These are phyloP conservation scores for Dictyostelium firmibasis DNA, from an alignment of 78 protist species.

Conservation along the genomic window DNA sequence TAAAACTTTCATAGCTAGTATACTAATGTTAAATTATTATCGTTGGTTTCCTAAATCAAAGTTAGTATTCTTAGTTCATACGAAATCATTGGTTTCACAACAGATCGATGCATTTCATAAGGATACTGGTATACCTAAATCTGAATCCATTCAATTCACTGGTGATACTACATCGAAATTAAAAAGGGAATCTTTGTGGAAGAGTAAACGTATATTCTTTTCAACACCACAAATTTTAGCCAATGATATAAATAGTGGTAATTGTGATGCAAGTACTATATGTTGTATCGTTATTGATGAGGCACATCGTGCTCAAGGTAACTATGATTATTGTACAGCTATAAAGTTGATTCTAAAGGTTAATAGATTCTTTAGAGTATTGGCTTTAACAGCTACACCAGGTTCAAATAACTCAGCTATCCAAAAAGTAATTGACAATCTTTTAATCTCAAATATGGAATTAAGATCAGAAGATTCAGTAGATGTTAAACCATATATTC, in stretches of 20 bases:
- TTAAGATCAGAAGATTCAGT: conserved; percentile 65
- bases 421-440: conserved; percentile 86
- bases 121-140: conserved; percentile 41
- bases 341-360: conserved; percentile 14
- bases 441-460: conserved; percentile 84
- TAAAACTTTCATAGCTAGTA: conserved; percentile 98
- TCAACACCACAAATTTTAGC: conserved; percentile 91
- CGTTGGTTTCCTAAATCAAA: conserved; percentile 96
- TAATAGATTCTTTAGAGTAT: conserved; percentile 83
- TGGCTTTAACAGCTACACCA: conserved; percentile 98
- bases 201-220: conserved; percentile 87
- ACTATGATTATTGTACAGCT: conserved; percentile 83
- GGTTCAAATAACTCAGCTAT: conserved; percentile 80
- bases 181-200: conserved; percentile 64
- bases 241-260: conserved; percentile 80
- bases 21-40: conserved; percentile 92
- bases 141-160: conserved; percentile 73
- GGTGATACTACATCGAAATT: conserved; percentile 41
- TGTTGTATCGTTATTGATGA: conserved; percentile 90
- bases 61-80: conserved; percentile 97
- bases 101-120: conserved; percentile 90
- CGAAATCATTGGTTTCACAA: conserved; percentile 95
- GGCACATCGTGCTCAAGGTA: conserved; percentile 91
- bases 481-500: conserved; percentile 80
- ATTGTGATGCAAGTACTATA: conserved; percentile 32